Evolutionary conservation across 495 filamentous ascomycete genomes (phyloP).

Genomic region (Cenococcum geophilum): DNA sequence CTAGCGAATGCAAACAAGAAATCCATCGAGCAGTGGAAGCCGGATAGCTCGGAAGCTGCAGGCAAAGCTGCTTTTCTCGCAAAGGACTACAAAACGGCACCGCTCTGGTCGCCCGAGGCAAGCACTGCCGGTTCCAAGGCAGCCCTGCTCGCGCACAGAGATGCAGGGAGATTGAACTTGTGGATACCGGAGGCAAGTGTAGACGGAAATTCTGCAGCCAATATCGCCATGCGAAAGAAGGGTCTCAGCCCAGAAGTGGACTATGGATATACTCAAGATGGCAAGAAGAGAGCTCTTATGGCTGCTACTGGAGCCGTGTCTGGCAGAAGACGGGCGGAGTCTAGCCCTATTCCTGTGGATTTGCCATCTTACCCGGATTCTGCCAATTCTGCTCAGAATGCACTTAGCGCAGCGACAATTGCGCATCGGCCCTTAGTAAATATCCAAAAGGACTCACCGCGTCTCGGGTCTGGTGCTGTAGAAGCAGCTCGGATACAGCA

Average conservation of each 20-base stretch:
- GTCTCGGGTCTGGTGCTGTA: conserved; percentile 40
- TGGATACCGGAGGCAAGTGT: conserved; percentile 45
- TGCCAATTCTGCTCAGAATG: conserved; percentile 55
- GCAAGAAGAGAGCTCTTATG: conserved; percentile 54
- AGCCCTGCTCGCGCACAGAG: conserved; percentile 60
- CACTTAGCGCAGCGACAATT: conserved; percentile 59
- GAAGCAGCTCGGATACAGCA: conserved; percentile 55
- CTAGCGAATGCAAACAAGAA: conserved; percentile 66
- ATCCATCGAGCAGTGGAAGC: conserved; percentile 55
- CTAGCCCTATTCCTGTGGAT: conserved; percentile 46
- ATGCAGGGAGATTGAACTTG: conserved; percentile 49
- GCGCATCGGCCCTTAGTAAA: conserved; percentile 45
- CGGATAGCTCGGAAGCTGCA: conserved; percentile 54
- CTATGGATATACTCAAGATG: conserved; percentile 43
- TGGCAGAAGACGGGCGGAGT: conserved; percentile 58
- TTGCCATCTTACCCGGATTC: conserved; percentile 51
- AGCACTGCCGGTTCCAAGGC: conserved; percentile 65
- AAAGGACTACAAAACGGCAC: conserved; percentile 58
- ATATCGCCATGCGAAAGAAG: conserved; percentile 48
- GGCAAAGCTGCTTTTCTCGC: conserved; percentile 62
- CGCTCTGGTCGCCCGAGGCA: conserved; percentile 48
- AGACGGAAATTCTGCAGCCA: conserved; percentile 55
- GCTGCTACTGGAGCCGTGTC: conserved; percentile 71
- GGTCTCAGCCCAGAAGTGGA: conserved; percentile 41
- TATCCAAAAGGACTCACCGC: conserved; percentile 19